Conservation (phyloP, 2,329 filamentous ascomycete species). For the Trichoderma brevicompactum region DNA sequence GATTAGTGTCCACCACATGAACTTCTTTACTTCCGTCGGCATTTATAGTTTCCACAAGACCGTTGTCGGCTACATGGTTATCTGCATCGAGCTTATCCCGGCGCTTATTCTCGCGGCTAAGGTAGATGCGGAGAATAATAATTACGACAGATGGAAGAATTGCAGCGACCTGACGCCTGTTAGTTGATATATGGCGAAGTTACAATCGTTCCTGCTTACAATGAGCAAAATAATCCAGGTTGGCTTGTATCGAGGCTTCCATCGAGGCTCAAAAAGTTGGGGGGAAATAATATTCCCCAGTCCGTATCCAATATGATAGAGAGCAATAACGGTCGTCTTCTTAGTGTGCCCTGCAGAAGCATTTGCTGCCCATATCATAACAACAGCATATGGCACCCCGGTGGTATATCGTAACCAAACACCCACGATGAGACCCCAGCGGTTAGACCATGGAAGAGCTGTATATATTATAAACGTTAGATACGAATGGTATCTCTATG, state of each 20-base stretch:
- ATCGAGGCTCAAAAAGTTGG: slow-evolving; percentile 36
- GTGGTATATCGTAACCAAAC: slow-evolving; percentile 30
- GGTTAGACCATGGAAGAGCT: slow-evolving; percentile 28
- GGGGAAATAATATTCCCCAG: slow-evolving; percentile 45
- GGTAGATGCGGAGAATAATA: slow-evolving; percentile 23
- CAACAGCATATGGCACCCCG: slow-evolving; percentile 33
- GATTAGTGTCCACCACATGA: slow-evolving; percentile 29
- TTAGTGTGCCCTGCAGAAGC: slow-evolving; percentile 47
- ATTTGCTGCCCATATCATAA: slow-evolving; percentile 31
- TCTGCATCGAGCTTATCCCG: slow-evolving; percentile 27
- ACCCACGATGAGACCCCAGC: slow-evolving; percentile 31
- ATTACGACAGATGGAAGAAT: slow-evolving; percentile 30
- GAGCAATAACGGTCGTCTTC: slow-evolving; percentile 47
- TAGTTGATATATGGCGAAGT: not conserved
- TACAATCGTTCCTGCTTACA: not conserved
- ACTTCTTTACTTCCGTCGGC: slow-evolving; percentile 19
- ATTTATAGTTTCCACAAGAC: slow-evolving; percentile 27
- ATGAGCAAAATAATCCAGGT: slow-evolving; percentile 33
- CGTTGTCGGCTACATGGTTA: slow-evolving; percentile 6
- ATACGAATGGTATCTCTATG: too few relatives aligned
- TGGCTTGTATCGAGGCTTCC: slow-evolving; percentile 33
- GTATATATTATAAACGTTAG: not conserved
- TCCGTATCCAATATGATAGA: slow-evolving; percentile 45
- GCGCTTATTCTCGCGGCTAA: slow-evolving; percentile 27
- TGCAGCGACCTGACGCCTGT: slow-evolving; percentile 5